Evolutionary conservation across 1,139 yeast species (phyloP).

Genomic region (Komagataea norvegica): DNA sequence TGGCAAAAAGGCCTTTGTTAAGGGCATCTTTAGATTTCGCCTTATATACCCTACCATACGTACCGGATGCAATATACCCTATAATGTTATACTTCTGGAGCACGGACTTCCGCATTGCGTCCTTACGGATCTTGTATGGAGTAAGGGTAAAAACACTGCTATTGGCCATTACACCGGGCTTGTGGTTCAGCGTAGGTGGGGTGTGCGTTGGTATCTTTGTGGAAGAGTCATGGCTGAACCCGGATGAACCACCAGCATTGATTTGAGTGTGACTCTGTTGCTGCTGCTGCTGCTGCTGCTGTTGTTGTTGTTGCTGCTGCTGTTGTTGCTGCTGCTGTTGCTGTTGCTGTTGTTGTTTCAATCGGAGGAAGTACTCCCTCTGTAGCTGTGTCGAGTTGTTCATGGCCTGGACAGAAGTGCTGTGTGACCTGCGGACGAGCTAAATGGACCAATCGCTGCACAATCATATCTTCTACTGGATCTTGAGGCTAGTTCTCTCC

Average conservation of each 20-base stretch:
- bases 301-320: constrained; percentile 13
- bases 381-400: constrained; percentile 20
- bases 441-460: neutral
- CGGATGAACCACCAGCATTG: neutral
- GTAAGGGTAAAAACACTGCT: constrained; percentile 65
- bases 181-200: constrained; percentile 2
- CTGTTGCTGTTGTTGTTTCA: constrained; percentile 18
- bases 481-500: too few relatives aligned
- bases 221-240: constrained; percentile 2
- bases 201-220: constrained; percentile 2
- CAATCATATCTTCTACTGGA: too few relatives aligned
- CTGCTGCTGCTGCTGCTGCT: constrained; percentile 5
- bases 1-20: constrained; percentile 49
- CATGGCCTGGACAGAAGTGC: neutral
- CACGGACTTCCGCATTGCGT: constrained; percentile 63
- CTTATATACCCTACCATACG: constrained; percentile 95
- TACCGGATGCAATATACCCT: constrained; percentile 98
- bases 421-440: neutral
- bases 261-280: constrained; percentile 7
- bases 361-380: constrained; percentile 20
- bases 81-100: constrained; percentile 77
- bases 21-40: constrained; percentile 51
- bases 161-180: constrained; percentile 56
- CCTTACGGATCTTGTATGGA: constrained; percentile 72
- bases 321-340: constrained; percentile 13